phyloP scores from a whole-genome alignment of 352 stramenopile species.

The Thalassiosira ordinaria region DNA sequence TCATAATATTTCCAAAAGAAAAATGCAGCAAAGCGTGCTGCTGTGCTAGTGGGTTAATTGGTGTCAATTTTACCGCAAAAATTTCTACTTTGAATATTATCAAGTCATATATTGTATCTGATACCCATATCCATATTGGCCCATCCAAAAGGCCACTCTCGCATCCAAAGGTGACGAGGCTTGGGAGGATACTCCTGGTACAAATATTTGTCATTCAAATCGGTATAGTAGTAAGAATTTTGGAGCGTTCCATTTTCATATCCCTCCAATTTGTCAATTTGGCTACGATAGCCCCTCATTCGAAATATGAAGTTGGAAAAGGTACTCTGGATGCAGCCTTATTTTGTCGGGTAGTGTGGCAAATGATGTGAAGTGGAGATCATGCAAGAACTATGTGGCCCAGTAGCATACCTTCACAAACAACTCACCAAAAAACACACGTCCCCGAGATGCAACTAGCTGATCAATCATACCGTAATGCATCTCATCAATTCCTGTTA shows the following conservation, averaged over 20 bases:
- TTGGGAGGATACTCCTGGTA: background rate
- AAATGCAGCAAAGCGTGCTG: too few relatives aligned
- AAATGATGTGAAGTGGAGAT: too few relatives aligned
- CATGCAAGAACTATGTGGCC: too few relatives aligned
- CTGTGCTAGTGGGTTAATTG: too few relatives aligned
- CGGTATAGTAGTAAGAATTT: slow-evolving; percentile 65
- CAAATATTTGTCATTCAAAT: background rate
- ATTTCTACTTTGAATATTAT: background rate
- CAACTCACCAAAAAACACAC: slow-evolving; percentile 69
- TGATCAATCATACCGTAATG: slow-evolving; percentile 87
- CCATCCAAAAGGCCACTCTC: background rate
- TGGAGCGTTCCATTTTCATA: slow-evolving; percentile 61
- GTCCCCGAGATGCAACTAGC: slow-evolving; percentile 76
- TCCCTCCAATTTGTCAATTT: slow-evolving; percentile 53
- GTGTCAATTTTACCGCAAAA: background rate
- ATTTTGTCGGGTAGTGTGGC: too few relatives aligned
- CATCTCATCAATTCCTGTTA: slow-evolving; percentile 78
- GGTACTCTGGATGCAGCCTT: slow-evolving; percentile 57
- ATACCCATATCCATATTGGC: background rate
- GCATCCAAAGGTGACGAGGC: background rate
- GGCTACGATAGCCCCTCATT: slow-evolving; percentile 78
- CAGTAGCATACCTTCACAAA: too few relatives aligned
- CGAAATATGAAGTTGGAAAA: slow-evolving; percentile 87
- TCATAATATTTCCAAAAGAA: too few relatives aligned
- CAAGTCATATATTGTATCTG: too few relatives aligned